Evolutionary conservation across 441 rosid genomes (phyloP).

Genomic region (Gossypium aridum): DNA sequence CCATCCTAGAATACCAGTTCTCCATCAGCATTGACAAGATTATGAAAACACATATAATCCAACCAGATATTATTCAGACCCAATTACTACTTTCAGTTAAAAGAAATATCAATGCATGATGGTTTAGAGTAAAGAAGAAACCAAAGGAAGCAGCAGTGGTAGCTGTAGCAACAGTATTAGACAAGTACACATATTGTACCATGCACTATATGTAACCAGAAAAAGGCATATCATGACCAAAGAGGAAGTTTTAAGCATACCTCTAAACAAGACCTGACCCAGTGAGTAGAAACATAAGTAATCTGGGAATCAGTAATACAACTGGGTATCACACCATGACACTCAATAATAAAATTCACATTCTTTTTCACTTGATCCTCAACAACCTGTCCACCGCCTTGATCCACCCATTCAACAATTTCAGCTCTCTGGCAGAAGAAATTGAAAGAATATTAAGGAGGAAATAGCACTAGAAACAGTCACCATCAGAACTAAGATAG

Average conservation of each 20-base stretch:
- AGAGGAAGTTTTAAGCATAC: slow-evolving; percentile 28
- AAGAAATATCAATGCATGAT: slow-evolving; percentile 7
- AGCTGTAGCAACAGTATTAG: background rate
- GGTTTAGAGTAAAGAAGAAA: slow-evolving; percentile 4
- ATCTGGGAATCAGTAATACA: slow-evolving; percentile 25
- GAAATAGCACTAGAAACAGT: background rate
- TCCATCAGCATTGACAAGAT: slow-evolving; percentile 20
- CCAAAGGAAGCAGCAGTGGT: background rate
- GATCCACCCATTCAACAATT: slow-evolving; percentile 77
- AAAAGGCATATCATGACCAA: background rate
- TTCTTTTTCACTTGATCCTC: slow-evolving; percentile 30
- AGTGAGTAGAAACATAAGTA: slow-evolving; percentile 82
- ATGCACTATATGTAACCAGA: background rate
- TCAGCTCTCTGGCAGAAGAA: slow-evolving; percentile 61
- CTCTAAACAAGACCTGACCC: slow-evolving; percentile 95
- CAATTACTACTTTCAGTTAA: slow-evolving; percentile 7
- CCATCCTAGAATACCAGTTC: slow-evolving; percentile 62
- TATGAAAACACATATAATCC: slow-evolving; percentile 7
- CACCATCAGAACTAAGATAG: slow-evolving; percentile 5
- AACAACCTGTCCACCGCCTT: slow-evolving; percentile 85
- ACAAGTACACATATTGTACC: background rate
- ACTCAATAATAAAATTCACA: slow-evolving; percentile 61
- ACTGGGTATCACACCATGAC: slow-evolving; percentile 58
- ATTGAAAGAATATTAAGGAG: background rate
- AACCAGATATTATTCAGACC: background rate